Percentiles rank a stretch among this genome's conserved stretches.
Evolutionary conservation across 257 asterid genomes (phyloP).

Genomic region (Solanum gandarillasii): DNA sequence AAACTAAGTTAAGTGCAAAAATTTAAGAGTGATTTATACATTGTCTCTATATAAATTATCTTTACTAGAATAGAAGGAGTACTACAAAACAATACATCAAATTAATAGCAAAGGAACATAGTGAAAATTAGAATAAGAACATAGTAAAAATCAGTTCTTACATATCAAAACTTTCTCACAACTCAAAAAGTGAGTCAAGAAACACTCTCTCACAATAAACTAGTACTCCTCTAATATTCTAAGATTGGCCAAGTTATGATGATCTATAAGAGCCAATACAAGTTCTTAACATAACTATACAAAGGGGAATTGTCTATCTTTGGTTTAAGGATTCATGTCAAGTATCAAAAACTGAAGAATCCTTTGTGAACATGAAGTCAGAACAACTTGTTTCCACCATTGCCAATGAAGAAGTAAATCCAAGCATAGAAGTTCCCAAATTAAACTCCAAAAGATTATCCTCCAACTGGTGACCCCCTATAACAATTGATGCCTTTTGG

Average conservation of each 20-base stretch:
- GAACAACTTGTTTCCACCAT: slow-evolving; percentile 35
- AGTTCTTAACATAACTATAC: neutral
- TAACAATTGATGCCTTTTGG: slow-evolving; percentile 39
- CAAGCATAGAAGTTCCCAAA: slow-evolving; percentile 68
- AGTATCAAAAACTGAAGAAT: neutral
- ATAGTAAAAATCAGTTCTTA: neutral
- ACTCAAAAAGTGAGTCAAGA: neutral
- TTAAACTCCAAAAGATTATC: slow-evolving; percentile 58
- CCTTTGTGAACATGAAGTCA: slow-evolving; percentile 11
- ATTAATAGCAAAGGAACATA: neutral
- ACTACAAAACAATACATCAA: neutral
- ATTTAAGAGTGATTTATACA: too few relatives aligned
- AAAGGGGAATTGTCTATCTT: neutral
- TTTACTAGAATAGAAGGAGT: too few relatives aligned
- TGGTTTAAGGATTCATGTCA: neutral
- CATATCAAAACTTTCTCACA: neutral
- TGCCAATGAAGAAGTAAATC: slow-evolving; percentile 40
- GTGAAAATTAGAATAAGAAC: neutral
- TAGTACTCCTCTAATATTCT: neutral
- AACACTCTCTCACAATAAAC: neutral
- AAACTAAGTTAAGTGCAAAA: too few relatives aligned
- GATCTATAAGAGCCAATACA: neutral
- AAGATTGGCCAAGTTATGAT: neutral
- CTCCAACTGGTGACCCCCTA: slow-evolving; percentile 76
- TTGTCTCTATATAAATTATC: too few relatives aligned